phyloP scores from a whole-genome alignment of 2,329 filamentous ascomycete species.

The Claviceps arundinis region DNA sequence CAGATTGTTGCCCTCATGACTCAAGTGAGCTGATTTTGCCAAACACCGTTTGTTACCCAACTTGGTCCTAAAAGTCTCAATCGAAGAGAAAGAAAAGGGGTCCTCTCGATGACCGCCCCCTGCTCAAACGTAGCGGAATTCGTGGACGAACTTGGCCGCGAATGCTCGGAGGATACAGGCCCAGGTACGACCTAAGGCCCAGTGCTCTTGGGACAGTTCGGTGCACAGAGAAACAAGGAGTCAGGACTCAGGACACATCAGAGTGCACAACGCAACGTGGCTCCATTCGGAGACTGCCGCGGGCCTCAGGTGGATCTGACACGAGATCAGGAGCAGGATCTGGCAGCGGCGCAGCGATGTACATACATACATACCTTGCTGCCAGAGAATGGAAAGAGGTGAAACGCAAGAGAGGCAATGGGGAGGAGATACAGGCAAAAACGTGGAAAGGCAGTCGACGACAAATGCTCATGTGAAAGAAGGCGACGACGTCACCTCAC shows the following conservation, averaged over 20 bases:
- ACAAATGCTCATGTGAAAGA: background rate
- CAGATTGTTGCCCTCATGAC: background rate
- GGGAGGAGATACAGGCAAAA: background rate
- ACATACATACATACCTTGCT: background rate
- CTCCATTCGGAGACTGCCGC: slow-evolving; percentile 7
- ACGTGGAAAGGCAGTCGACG: background rate
- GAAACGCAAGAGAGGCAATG: background rate
- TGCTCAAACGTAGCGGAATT: background rate
- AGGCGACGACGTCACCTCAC: background rate
- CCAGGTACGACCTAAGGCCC: background rate
- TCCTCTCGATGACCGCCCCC: background rate
- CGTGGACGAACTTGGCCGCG: background rate
- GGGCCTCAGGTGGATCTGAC: slow-evolving; percentile 2
- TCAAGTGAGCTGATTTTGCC: slow-evolving; percentile 2
- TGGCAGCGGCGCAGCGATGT: background rate
- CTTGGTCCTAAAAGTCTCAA: background rate
- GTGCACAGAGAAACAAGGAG: background rate
- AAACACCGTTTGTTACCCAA: background rate
- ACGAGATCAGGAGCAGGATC: background rate
- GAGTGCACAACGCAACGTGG: slow-evolving; percentile 4
- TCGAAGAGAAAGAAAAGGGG: background rate
- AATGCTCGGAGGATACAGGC: slow-evolving; percentile 1
- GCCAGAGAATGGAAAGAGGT: background rate
- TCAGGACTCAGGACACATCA: background rate
- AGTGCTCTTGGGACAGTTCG: background rate